Evolutionary conservation across 1,139 yeast genomes (phyloP), one percentile per base, ranked within the genome.

Genomic region (Diutina mesorugosa): DNA sequence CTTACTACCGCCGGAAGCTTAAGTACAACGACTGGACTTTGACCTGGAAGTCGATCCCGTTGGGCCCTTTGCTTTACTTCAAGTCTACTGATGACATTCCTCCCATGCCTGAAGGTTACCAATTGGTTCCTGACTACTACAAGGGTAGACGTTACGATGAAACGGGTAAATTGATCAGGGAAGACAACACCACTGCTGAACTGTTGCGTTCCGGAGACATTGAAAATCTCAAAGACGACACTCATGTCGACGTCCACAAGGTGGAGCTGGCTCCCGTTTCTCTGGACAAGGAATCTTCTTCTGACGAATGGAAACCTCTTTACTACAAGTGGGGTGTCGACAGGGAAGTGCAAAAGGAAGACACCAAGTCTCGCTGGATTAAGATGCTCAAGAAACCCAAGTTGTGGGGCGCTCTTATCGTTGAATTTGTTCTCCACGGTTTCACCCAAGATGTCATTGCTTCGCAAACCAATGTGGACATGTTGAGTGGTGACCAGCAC

Each of bases 11-110:
- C 65, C 80, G 90, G 71, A 81, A 78, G 66, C 69, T 86, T 56
- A 70, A 84, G 45, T 70, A 79, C 61, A 74, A 81, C 58, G 95
- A 86, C 68, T 84, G 90, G 88, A 82, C 85, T 55, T 71, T 86
- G 58, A 74, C 69, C 64, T 79, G 80, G 78, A 82, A 77, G 65
- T 84, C 85, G 59, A 64, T 82, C 58, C 67, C 77, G 58, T 64
- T 72, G 58, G 91, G 90, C 32, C 89, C 90, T 57, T 63, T 71
- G 51, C 81, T 72, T 62, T 83, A 69, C 70, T 81, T 81, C 72
- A 79, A 71, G 66, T 69, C 83, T 2, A 74, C 78, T 32, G 86
- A 81, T 60, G 68, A 74, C 58, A 83, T 84, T 59, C 86, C 89
- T 56, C 89, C 89, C 61, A 77, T 80, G 64, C 90, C 90, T 51